Evolutionary conservation across 306 rosid species (phyloP).

Genomic region (Glycyrrhiza uralensis): DNA sequence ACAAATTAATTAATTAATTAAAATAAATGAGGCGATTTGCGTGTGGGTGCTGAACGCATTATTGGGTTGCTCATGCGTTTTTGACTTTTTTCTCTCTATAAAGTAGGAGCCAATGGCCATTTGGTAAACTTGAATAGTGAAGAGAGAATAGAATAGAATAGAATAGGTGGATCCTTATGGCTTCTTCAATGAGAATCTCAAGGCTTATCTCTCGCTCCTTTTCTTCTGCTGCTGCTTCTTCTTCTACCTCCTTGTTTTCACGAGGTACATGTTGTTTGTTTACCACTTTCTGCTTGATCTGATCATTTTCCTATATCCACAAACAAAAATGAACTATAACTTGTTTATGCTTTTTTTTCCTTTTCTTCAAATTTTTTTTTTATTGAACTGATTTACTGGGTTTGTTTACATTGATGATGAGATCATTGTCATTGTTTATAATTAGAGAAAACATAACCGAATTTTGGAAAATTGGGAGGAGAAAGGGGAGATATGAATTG

Average conservation of each 20-base stretch:
- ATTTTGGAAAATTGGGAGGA: neutral
- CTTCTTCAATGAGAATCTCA: slow-evolving; percentile 46
- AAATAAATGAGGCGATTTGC: too few relatives aligned
- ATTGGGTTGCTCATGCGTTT: neutral
- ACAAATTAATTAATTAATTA: too few relatives aligned
- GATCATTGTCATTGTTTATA: neutral
- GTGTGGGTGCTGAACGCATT: too few relatives aligned
- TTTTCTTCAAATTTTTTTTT: neutral
- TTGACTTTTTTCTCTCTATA: too few relatives aligned
- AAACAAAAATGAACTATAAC: neutral
- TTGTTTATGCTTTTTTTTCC: neutral
- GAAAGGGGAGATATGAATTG: neutral
- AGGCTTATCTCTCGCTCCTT: slow-evolving; percentile 53
- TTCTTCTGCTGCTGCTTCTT: slow-evolving; percentile 28
- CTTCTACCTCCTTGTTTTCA: slow-evolving; percentile 36
- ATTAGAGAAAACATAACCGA: neutral
- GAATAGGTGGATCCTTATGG: too few relatives aligned
- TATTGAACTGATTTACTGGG: neutral
- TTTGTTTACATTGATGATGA: neutral
- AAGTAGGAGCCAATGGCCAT: neutral
- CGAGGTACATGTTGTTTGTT: slow-evolving; percentile 33
- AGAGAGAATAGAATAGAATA: too few relatives aligned
- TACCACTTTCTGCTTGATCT: neutral
- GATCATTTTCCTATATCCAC: neutral
- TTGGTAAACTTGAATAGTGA: neutral